Evolutionary conservation across 2,329 filamentous ascomycete species (phyloP).

Genomic region (Setomelanomma holmii): DNA sequence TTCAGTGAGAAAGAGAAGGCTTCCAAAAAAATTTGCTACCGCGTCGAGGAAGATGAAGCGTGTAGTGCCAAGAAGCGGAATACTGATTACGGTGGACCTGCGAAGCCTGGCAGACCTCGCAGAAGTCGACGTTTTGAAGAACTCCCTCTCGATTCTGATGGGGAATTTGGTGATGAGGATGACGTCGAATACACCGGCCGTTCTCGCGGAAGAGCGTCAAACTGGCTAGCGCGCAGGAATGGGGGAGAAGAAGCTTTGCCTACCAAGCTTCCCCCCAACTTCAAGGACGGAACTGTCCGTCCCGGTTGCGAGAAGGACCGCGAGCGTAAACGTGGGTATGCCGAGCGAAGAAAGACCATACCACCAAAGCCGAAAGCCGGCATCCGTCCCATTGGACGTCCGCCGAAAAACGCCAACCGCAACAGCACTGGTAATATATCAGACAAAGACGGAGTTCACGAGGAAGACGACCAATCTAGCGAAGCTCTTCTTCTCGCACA

Average conservation of each 20-base stretch:
- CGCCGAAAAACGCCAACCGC: slow-evolving; percentile 29
- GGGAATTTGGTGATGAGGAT: slow-evolving; percentile 44
- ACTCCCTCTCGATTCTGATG: slow-evolving; percentile 55
- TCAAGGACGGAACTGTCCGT: slow-evolving; percentile 46
- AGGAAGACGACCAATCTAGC: slow-evolving; percentile 39
- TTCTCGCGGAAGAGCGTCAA: slow-evolving; percentile 38
- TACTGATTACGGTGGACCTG: slow-evolving; percentile 28
- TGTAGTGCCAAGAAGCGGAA: slow-evolving; percentile 45
- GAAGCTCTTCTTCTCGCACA: slow-evolving; percentile 34
- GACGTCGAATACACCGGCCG: slow-evolving; percentile 20
- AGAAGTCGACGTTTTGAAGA: slow-evolving; percentile 51
- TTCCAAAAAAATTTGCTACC: slow-evolving; percentile 43
- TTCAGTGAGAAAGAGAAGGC: slow-evolving; percentile 38
- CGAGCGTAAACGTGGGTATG: slow-evolving; percentile 27
- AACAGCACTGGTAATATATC: slow-evolving; percentile 38
- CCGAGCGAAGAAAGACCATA: slow-evolving; percentile 37
- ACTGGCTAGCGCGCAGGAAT: slow-evolving; percentile 53
- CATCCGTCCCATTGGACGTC: slow-evolving; percentile 32
- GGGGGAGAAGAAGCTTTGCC: slow-evolving; percentile 52
- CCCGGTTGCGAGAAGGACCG: slow-evolving; percentile 35
- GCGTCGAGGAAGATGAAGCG: slow-evolving; percentile 51
- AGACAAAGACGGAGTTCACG: slow-evolving; percentile 34
- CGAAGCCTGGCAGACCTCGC: slow-evolving; percentile 29
- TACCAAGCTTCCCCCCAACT: slow-evolving; percentile 52
- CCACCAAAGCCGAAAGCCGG: slow-evolving; percentile 29